A percentile compares a stretch with the other conserved stretches of the same genome.
Evolutionary conservation across 75 land plant genomes (phyloP).

Genomic region (Pinus tabuliformis): DNA sequence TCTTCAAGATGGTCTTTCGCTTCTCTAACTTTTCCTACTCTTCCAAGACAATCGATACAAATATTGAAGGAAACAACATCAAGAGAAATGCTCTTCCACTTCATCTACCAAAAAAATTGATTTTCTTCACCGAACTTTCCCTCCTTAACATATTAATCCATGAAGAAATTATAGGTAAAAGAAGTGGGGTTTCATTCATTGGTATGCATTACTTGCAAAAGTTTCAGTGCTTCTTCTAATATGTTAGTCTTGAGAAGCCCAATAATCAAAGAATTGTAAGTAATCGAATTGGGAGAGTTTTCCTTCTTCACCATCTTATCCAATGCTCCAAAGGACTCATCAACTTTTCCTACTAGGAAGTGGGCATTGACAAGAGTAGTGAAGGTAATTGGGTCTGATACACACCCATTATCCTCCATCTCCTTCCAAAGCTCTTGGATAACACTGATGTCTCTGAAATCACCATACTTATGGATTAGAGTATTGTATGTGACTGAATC

Average conservation of each 20-base stretch:
- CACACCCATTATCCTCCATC: conserved; percentile 65
- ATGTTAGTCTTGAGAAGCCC: conserved; percentile 50
- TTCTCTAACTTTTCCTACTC: no score
- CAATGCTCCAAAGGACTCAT: conserved; percentile 46
- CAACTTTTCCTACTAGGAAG: conserved; percentile 46
- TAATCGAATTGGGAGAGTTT: conserved; percentile 49
- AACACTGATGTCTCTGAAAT: conserved; percentile 29
- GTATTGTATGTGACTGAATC: conserved; percentile 70
- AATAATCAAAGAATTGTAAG: conserved; percentile 64
- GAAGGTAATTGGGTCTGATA: conserved; percentile 61
- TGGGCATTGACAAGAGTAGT: conserved; percentile 66
- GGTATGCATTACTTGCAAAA: conserved; percentile 39
- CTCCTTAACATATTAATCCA: conserved; percentile 68
- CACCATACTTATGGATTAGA: conserved; percentile 66
- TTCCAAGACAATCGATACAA: no score
- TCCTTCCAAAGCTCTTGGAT: conserved; percentile 47
- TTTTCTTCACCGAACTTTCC: no score
- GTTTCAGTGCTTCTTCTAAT: conserved; percentile 43
- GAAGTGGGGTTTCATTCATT: conserved; percentile 35
- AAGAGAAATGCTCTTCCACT: no score
- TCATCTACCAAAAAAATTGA: no score
- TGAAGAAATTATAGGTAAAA: conserved; percentile 50
- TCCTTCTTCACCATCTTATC: conserved; percentile 44
- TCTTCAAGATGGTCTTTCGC: no score
- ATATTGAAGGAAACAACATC: no score